Evolutionary conservation across 2,329 filamentous ascomycete species (phyloP).

Genomic region (Phyllosticta ampelicida): DNA sequence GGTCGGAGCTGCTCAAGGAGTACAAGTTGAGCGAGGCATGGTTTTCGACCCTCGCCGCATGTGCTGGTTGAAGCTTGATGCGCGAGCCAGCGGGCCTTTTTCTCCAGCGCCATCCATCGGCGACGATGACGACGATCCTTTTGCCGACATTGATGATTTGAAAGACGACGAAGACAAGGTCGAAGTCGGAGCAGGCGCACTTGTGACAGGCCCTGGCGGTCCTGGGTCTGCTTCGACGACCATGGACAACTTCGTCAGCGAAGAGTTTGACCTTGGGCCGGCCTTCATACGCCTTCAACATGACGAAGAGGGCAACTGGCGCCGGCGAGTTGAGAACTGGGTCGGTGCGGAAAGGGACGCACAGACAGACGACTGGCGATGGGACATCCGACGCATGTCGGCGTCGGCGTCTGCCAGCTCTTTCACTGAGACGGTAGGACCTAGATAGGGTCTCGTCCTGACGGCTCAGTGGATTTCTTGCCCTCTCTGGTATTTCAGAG

Average conservation of each 20-base stretch:
- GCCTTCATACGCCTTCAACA: slow-evolving; percentile 83
- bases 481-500: background rate
- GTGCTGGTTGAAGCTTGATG: slow-evolving; percentile 81
- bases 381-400: slow-evolving; percentile 1
- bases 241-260: slow-evolving; percentile 50
- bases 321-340: slow-evolving; percentile 80
- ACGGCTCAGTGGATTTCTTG: background rate
- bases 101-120: slow-evolving; percentile 54
- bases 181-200: slow-evolving; percentile 14
- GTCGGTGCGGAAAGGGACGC: slow-evolving; percentile 32
- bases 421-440: background rate
- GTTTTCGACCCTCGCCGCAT: slow-evolving; percentile 94
- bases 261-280: slow-evolving; percentile 95
- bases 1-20: slow-evolving; percentile 66
- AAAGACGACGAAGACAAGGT: slow-evolving; percentile 48
- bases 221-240: slow-evolving; percentile 1
- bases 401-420: background rate
- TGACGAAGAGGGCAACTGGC: slow-evolving; percentile 87
- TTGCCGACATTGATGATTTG: slow-evolving; percentile 88
- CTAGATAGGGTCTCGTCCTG: background rate
- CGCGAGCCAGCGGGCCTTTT: slow-evolving; percentile 18
- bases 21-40: slow-evolving; percentile 96
- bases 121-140: slow-evolving; percentile 86
- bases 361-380: slow-evolving; percentile 6
- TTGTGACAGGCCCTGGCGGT: background rate